Evolutionary conservation across 805 yeast species (phyloP).

Genomic region (Sungouiozyma ichnusensis): DNA sequence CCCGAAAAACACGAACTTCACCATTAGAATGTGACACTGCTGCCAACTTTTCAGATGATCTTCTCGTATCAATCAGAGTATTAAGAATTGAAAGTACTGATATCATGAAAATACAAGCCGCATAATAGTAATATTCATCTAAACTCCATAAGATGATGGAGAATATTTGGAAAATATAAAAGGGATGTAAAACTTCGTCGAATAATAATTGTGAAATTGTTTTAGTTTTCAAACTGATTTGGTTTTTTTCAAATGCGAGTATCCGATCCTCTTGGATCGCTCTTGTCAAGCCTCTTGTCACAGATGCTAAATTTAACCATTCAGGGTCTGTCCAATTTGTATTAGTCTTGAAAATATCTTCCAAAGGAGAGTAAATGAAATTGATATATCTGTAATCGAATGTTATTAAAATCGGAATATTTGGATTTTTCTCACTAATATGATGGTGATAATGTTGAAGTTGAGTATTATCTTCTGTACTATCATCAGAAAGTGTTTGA

Average conservation of each 20-base stretch:
- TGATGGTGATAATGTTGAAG: constrained; percentile 13
- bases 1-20: constrained; percentile 81
- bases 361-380: constrained; percentile 75
- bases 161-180: constrained; percentile 88
- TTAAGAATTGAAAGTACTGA: constrained; percentile 72
- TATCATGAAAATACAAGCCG: constrained; percentile 80
- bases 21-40: constrained; percentile 67
- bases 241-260: constrained; percentile 67
- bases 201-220: constrained; percentile 51
- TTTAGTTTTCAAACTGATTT: constrained; percentile 68
- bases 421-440: constrained; percentile 27
- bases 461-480: constrained; percentile 10
- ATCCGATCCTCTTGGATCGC: constrained; percentile 58
- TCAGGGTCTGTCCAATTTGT: constrained; percentile 75
- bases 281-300: constrained; percentile 58
- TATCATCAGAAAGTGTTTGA: constrained; percentile 19
- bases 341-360: constrained; percentile 76
- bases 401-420: constrained; percentile 55
- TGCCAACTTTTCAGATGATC: constrained; percentile 59
- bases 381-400: constrained; percentile 78
- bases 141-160: constrained; percentile 86
- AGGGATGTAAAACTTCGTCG: constrained; percentile 91
- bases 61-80: constrained; percentile 76
- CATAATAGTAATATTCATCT: constrained; percentile 90
- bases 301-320: constrained; percentile 55